Evolutionary conservation across 2,329 filamentous ascomycete species (phyloP), one percentile per base, ranked within the genome.

Genomic region (Alternaria gansuensis): DNA sequence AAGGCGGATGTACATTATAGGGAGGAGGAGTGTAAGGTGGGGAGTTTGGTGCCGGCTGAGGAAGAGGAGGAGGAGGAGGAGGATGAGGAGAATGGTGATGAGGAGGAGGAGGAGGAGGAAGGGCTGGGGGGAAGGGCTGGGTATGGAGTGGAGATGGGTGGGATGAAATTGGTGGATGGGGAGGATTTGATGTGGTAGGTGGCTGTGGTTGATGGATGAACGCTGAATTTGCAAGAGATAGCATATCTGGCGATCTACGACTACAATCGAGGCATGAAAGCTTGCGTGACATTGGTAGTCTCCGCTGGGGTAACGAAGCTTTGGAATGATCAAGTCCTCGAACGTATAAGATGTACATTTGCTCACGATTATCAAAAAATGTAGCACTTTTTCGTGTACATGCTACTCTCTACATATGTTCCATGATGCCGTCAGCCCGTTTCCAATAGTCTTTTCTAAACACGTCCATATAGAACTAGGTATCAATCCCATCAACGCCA

Each of bases 1-100:
- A 74, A 70, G 65, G 13, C 37, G 0, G 66, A 70, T 13, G 34
- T 66, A 13, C 72, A 74, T 60, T 61, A 52, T 36, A 31, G 67
- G 14, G 66, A 69, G 41, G 62, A 63, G 2, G 51, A 46, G n/a
- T 59, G 52, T n/a, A 66, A 62, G 37, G 8, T 71, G 3, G 63
- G 39, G 1, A 69, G 61, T 40, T 60, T 68, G 64, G 72, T 74
- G 6, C 60, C 66, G 0, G 64, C 54, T 0, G 62, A 62, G n/a
- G 41, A 53, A 7, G 21, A 56, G 9, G 4, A 24, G 4, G 13
- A 17, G 44, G 21, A 29, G 49, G 17, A 31, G 36, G 33, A 14
- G 26, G 36, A 9, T 44, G 33, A 24, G 31, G 37, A 23, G n/a
- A 5, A 10, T 41, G 26, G 26, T 21, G 17, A 36, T 53, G 10